phyloP scores from a whole-genome alignment of 1,284 basidiomycete species.

The Cyathus pygmaeus region DNA sequence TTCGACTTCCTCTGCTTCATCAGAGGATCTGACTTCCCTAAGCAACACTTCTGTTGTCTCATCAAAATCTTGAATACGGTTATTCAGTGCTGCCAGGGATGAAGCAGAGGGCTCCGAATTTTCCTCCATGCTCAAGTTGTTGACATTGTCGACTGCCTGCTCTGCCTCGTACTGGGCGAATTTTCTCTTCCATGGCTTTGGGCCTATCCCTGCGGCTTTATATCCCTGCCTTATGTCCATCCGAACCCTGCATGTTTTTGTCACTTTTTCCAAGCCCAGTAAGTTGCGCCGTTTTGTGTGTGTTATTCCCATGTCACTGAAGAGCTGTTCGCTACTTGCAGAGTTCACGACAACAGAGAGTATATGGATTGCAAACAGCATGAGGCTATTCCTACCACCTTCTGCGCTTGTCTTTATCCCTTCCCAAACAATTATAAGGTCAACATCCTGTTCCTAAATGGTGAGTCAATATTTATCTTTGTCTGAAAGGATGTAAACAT shows the following conservation, averaged over 20 bases:
- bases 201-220: not conserved
- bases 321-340: conserved; percentile 21
- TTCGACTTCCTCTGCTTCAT: not conserved
- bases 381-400: conserved; percentile 8
- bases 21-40: not conserved
- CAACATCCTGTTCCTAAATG: not conserved
- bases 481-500: not conserved
- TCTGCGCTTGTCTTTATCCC: not conserved
- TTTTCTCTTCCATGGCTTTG: not conserved
- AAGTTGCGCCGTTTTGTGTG: conserved; percentile 18
- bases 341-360: conserved; percentile 26
- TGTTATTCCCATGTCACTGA: conserved; percentile 23
- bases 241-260: conserved; percentile 9
- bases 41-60: not conserved
- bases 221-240: conserved; percentile 3
- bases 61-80: not conserved
- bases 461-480: not conserved
- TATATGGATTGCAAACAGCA: conserved; percentile 18
- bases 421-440: conserved; percentile 11
- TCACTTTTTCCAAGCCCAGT: conserved; percentile 14
- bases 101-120: not conserved
- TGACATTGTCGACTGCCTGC: not conserved
- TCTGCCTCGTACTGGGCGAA: conserved; percentile 4
- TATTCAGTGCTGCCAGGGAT: not conserved
- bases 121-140: not conserved